Conservation (phyloP, 495 filamentous ascomycete species). For the Penicillium pancosmium region DNA sequence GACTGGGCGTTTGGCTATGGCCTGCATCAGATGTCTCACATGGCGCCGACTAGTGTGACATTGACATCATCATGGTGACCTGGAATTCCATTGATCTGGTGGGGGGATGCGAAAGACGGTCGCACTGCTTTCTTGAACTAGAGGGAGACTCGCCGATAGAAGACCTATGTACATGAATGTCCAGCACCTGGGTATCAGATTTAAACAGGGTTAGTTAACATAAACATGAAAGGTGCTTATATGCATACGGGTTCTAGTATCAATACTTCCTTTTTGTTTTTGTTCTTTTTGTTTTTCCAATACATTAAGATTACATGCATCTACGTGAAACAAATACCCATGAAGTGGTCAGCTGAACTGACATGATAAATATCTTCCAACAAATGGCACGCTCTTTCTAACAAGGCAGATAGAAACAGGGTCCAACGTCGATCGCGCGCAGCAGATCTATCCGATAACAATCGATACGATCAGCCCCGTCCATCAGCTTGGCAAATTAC, state of each 20-base stretch:
- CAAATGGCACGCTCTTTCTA: too few relatives aligned
- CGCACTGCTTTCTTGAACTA: constrained; percentile 13
- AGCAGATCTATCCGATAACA: constrained; percentile 5
- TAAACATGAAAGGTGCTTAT: too few relatives aligned
- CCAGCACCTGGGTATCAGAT: background rate
- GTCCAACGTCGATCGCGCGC: constrained; percentile 5
- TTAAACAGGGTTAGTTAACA: background rate
- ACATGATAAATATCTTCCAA: too few relatives aligned
- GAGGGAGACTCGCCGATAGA: background rate
- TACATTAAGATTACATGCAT: background rate
- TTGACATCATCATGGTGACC: constrained; percentile 18
- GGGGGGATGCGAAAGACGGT: constrained; percentile 17
- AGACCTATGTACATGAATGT: background rate
- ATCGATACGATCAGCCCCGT: constrained; percentile 1
- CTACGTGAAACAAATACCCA: background rate
- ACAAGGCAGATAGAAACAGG: background rate
- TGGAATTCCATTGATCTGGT: constrained; percentile 28
- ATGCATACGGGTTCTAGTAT: too few relatives aligned
- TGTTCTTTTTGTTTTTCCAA: too few relatives aligned
- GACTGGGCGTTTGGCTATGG: constrained; percentile 18
- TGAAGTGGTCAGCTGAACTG: background rate
- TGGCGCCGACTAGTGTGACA: constrained; percentile 21
- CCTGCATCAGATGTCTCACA: constrained; percentile 43
- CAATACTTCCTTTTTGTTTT: too few relatives aligned
- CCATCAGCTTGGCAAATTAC: background rate